These are phyloP conservation scores for Phylloporus sp. DNA, from an alignment of 768 basidiomycete species.

Conservation along the genomic window DNA sequence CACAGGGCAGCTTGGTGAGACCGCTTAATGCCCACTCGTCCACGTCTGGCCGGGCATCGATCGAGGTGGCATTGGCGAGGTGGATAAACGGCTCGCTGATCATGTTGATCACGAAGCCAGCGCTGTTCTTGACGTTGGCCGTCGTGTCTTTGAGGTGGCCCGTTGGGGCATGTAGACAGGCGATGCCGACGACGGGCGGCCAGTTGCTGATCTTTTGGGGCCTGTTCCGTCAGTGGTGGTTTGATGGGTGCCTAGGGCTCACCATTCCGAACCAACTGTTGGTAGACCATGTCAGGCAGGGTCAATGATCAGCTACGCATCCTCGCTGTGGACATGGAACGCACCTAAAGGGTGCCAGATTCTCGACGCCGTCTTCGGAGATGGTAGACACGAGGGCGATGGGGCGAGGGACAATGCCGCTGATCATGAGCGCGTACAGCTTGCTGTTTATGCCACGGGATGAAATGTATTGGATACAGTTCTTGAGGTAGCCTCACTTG, in stretches of 20 bases:
- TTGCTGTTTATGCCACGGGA: background rate
- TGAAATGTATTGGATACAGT: background rate
- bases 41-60: constrained; percentile 36
- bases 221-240: background rate
- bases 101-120: constrained; percentile 52
- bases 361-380: constrained; percentile 31
- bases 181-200: constrained; percentile 38
- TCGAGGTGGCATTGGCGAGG: constrained; percentile 35
- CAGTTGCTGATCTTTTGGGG: constrained; percentile 15
- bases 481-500: constrained; percentile 15
- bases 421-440: constrained; percentile 35
- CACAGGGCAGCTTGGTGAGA: constrained; percentile 17
- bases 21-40: constrained; percentile 40
- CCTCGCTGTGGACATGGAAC: background rate
- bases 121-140: constrained; percentile 43
- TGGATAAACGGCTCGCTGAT: constrained; percentile 50
- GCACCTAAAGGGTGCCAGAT: constrained; percentile 44
- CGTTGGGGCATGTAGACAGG: constrained; percentile 24
- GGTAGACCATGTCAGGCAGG: background rate
- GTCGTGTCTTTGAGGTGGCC: constrained; percentile 40
- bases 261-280: constrained; percentile 24
- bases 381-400: constrained; percentile 43
- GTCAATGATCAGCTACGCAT: constrained; percentile 3
- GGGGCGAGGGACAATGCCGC: constrained; percentile 41
- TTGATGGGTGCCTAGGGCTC: background rate